Evolutionary conservation across 2,329 filamentous ascomycete genomes (phyloP), one percentile per base, ranked within the genome.

Genomic region (Fusarium transvaalense): DNA sequence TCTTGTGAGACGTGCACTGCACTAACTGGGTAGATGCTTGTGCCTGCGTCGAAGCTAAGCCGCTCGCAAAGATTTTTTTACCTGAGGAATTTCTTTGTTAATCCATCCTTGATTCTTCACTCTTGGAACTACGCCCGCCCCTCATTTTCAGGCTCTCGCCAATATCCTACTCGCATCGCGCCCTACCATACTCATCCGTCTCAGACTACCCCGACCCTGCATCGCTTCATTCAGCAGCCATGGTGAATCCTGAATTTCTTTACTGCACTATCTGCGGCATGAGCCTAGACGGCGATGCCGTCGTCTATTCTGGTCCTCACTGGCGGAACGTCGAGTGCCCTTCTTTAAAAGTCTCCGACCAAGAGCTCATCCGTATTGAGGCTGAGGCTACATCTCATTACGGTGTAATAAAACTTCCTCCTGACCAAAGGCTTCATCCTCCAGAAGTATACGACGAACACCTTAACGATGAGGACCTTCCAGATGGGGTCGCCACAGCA

Each of bases 231-330:
- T 15, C 13, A 25, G 17, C 12, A 41, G 10, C 10, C 15, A 64
- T 64, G 61, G n/a, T 32, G 2, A 35, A 42, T 2, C 14, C 27
- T 3, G 56, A 56, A 0, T 27, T 14, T 10, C 15, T 48, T 14
- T 37, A 35, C 4, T 64, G 61, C 29, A 64, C 61, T 6, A 61
- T 64, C 13, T 64, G 61, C 9, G 61, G 50, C 3, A 41, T 64
- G 32, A 12, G 1, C 21, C 19, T 47, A 2, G 6, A 32, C 0
- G 5, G 2, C 10, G 21, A 43, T 10, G 23, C 15, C 9, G 17
- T 56, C 35, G 52, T 41, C 1, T 42, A 42, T 2, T 6, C 1
- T 4, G 57, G 57, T 0, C 50, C 57, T 1, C 31, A 56, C 14
- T 61, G 51, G 57, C 51, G 35, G 10, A 1, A 17, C 4, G 5